Evolutionary conservation across 257 asterid species (phyloP).

Genomic region (Jasminum sambac): DNA sequence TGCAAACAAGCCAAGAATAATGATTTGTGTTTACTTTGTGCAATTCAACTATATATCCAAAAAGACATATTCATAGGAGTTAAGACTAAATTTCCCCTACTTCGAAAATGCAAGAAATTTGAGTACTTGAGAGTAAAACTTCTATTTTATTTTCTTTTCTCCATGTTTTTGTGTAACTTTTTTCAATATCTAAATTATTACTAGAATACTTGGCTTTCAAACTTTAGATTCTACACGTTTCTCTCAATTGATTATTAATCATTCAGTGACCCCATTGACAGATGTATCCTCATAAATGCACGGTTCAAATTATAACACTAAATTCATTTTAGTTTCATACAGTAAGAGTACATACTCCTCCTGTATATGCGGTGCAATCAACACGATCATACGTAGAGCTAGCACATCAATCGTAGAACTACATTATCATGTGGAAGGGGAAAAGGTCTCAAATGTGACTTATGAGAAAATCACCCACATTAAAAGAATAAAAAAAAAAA

Average conservation of each 20-base stretch:
- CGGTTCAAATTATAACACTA: constrained; percentile 42
- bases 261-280: constrained; percentile 48
- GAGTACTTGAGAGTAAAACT: neutral
- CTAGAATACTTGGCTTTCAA: constrained; percentile 24
- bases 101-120: too few species aligned
- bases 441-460: constrained; percentile 25
- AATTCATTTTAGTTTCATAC: too few species aligned
- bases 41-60: too few species aligned
- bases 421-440: constrained; percentile 1
- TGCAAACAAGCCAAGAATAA: neutral
- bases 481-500: too few species aligned
- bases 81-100: too few species aligned
- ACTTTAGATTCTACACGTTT: constrained; percentile 27
- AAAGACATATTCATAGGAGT: too few species aligned
- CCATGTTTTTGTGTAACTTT: too few species aligned
- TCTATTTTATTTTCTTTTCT: too few species aligned
- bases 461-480: constrained; percentile 6
- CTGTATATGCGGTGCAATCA: too few species aligned
- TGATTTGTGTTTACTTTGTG: neutral
- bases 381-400: neutral
- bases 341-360: too few species aligned
- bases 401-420: constrained; percentile 24
- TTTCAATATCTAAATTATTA: constrained; percentile 9
- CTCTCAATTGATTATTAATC: constrained; percentile 29
- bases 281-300: constrained; percentile 48